A percentile compares a stretch with the other conserved stretches of the same genome.
phyloP scores from a whole-genome alignment of 108 stramenopile species.

The Pinguiococcus pyrenoidosus region DNA sequence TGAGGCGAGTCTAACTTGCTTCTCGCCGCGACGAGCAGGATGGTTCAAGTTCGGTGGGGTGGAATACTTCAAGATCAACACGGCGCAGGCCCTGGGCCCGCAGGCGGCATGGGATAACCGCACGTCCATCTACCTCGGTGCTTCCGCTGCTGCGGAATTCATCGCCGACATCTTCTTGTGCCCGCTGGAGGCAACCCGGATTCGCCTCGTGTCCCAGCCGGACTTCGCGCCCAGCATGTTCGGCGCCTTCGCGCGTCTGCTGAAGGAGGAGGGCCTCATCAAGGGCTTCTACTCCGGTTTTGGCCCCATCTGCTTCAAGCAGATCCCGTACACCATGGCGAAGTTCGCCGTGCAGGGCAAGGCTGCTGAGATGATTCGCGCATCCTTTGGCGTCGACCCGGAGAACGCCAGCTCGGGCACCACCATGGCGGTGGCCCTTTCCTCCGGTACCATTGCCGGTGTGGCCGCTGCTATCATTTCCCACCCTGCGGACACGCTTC shows the following conservation, averaged over 20 bases:
- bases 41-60: conserved; percentile 99
- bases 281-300: conserved; percentile 92
- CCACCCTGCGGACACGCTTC: conserved; percentile 96
- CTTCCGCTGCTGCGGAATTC: conserved; percentile 82
- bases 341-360: conserved; percentile 94
- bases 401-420: conserved; percentile 27
- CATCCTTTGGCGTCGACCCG: conserved; percentile 57
- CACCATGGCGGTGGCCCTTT: conserved; percentile 66
- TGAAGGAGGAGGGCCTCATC: conserved; percentile 46
- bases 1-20: background rate
- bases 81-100: conserved; percentile 60
- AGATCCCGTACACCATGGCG: conserved; percentile 98
- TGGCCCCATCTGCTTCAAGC: conserved; percentile 87
- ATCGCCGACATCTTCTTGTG: conserved; percentile 95
- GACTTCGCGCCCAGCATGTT: conserved; percentile 65
- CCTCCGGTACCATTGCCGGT: conserved; percentile 87
- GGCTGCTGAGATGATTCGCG: conserved; percentile 78
- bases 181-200: conserved; percentile 93
- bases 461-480: conserved; percentile 95
- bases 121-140: conserved; percentile 72
- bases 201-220: conserved; percentile 89
- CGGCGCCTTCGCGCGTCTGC: conserved; percentile 74
- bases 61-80: conserved; percentile 88
- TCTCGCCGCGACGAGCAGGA: background rate
- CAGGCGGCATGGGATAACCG: conserved; percentile 88